phyloP scores from a whole-genome alignment of 345 rosid species.

The Aquilaria sinensis region DNA sequence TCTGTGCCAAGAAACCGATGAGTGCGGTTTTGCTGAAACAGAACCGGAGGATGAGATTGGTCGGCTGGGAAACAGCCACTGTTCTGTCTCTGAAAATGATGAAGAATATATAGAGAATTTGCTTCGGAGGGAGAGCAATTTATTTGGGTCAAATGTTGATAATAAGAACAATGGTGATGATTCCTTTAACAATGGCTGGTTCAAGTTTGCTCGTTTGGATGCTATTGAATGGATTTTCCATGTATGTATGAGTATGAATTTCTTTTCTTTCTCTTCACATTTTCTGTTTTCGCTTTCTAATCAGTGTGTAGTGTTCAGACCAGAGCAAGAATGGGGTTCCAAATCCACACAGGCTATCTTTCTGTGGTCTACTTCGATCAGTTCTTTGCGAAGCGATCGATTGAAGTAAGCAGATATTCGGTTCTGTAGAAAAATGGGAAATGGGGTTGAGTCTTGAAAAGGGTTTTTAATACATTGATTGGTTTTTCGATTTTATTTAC shows the following conservation, averaged over 20 bases:
- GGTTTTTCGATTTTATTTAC: constrained; percentile 8
- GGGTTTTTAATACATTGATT: background rate
- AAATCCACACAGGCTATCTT: constrained; percentile 61
- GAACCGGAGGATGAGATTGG: constrained; percentile 13
- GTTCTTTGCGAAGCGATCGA: constrained; percentile 52
- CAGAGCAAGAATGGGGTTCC: constrained; percentile 57
- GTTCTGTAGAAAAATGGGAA: background rate
- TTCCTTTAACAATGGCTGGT: constrained; percentile 15
- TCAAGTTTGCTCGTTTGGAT: constrained; percentile 42
- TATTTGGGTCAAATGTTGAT: constrained; percentile 15
- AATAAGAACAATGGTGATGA: constrained; percentile 14
- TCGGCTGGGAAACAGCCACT: constrained; percentile 1
- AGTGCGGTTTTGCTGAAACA: constrained; percentile 19
- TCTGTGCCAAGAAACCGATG: constrained; percentile 46
- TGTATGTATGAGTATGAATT: constrained; percentile 24
- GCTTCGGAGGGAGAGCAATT: constrained; percentile 26
- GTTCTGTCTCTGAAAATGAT: constrained; percentile 20
- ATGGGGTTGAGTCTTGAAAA: background rate
- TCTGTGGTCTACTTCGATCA: constrained; percentile 63
- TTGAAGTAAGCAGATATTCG: constrained; percentile 44
- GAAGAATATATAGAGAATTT: constrained; percentile 37
- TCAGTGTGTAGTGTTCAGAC: constrained; percentile 32
- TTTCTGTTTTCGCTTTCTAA: background rate
- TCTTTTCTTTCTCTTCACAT: background rate
- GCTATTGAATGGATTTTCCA: constrained; percentile 79